Base-by-base conservation (phyloP, 768 basidiomycete genomes). In the Gautieria morchelliformis region DNA sequence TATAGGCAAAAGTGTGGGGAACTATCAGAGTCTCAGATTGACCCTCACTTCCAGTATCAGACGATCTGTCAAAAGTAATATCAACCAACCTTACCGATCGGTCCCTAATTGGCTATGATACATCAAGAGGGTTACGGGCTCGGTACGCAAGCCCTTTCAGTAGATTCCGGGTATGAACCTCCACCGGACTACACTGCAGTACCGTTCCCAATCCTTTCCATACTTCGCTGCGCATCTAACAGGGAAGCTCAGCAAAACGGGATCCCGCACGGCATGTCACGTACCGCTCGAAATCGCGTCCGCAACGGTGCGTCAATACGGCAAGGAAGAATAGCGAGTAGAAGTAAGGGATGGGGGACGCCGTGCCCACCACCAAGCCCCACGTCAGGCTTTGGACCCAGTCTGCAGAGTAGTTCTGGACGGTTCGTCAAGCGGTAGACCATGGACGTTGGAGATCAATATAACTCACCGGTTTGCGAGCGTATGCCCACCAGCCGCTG, bases 281-380 rank as follows among this genome's bases (percentile, higher is more conserved):
- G 53, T 59, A 89, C 77, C 94, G 79, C 70, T 94, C 95, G 70
- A 98, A 96, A 77, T 99, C 96, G 53, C 96, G 84, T 0, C 86
- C 81, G 64, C 87, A 89, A 37, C 96, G 83, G 66, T 98, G 96
- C 41, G 92, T 77, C 55, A 99, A 82, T 20, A 98, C 94, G 46
- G 80, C 80, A 66, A 95, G 85, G 77, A 98, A 98, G 80, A 98
- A 99, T 51, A 93, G 77, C 12, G 92, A 92, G 72, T 98, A 98
- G 73, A 91, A 99, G 74, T 94, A 94, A 0, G 93, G 93, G 67
- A 98, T 95, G 50, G 86, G 79, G 32, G 85, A 84, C 15, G 84
- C 78, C 4, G 79, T 73, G 24, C 90, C 89, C 50, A 89, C 81
- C 67, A 85, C 72, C 48, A 83, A 83, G 55, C 90, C 91, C 91